Evolutionary conservation across 2,329 filamentous ascomycete species (phyloP), one percentile per base, ranked within the genome.

Genomic region (Epichloe sp.): DNA sequence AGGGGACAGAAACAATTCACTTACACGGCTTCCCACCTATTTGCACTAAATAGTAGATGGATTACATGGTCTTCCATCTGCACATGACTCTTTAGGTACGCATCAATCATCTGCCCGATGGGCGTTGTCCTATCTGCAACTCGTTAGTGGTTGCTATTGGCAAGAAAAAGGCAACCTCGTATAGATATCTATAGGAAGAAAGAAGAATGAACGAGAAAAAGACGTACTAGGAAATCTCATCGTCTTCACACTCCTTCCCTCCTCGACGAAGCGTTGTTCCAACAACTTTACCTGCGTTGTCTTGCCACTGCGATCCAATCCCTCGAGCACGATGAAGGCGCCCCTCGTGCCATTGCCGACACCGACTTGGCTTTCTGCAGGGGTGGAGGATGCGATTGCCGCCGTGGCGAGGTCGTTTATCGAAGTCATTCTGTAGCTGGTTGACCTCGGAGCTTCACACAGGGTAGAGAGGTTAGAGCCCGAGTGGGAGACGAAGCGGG

Each of bases 241-340:
- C 35, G 74, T 68, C 64, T 73, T 70, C 45, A 78, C 76, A 43
- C 68, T 66, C 52, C 65, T 63, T 5, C 76, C 76, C 50, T 68
- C 66, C 58, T 74, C 71, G 6, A 72, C 65, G 52, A 79, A 73
- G 21, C 71, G 63, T 66, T 77, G 67, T 66, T 77, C 74, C 48
- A 96, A 72, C 44, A 81, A 69, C 60, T 83, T 77, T 58, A 88
- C 90, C 76, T 95, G 90, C 36, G 89, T 95, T 21, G 88, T 91
- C 75, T 96, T 96, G 51, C 90, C 90, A 43, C 89, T 88, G 56
- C 88, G 81, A 62, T 96, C 90, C 55, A 96, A 75, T 2, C 90
- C 90, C 71, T 96, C 90, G 51, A 95, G 80, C 4, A 91, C 85
- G 49, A 95, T 79, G 35, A 96, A 78, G 12, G 83, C 80, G 45